phyloP scores from a whole-genome alignment of 495 filamentous ascomycete species.

The Tuber melanosporum region DNA sequence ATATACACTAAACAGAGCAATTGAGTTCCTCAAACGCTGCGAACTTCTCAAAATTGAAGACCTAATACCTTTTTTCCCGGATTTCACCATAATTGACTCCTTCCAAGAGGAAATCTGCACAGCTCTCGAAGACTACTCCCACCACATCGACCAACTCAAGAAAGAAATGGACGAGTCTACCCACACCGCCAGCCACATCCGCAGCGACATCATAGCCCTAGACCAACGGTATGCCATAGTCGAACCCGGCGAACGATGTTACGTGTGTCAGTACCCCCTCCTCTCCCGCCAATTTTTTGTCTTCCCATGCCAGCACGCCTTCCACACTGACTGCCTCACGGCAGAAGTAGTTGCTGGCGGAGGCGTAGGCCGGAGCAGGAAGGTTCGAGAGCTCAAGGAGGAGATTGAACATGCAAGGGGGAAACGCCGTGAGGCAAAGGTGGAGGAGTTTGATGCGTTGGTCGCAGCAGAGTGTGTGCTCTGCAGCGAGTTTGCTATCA shows the following conservation, averaged over 20 bases:
- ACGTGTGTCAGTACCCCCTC: slow-evolving; percentile 75
- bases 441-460: slow-evolving; percentile 80
- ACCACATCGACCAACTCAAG: slow-evolving; percentile 80
- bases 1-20: slow-evolving; percentile 49
- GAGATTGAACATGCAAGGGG: slow-evolving; percentile 63
- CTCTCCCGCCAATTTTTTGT: slow-evolving; percentile 91
- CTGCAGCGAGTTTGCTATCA: slow-evolving; percentile 90
- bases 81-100: slow-evolving; percentile 98
- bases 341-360: slow-evolving; percentile 71
- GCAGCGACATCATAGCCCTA: slow-evolving; percentile 71
- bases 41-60: slow-evolving; percentile 92
- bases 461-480: slow-evolving; percentile 78
- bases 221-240: slow-evolving; percentile 92
- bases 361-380: slow-evolving; percentile 63
- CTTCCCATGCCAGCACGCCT: slow-evolving; percentile 95
- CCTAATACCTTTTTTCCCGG: slow-evolving; percentile 94
- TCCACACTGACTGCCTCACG: slow-evolving; percentile 88
- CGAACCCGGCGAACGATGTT: slow-evolving; percentile 90
- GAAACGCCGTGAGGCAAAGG: slow-evolving; percentile 64
- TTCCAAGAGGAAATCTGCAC: slow-evolving; percentile 97
- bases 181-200: slow-evolving; percentile 79
- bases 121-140: slow-evolving; percentile 83
- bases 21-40: slow-evolving; percentile 87
- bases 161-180: slow-evolving; percentile 93
- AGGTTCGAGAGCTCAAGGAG: slow-evolving; percentile 77